Percentiles rank a stretch among this genome's conserved stretches.
Evolutionary conservation across 2,329 filamentous ascomycete species (phyloP).

Genomic region (Knufia petricola): DNA sequence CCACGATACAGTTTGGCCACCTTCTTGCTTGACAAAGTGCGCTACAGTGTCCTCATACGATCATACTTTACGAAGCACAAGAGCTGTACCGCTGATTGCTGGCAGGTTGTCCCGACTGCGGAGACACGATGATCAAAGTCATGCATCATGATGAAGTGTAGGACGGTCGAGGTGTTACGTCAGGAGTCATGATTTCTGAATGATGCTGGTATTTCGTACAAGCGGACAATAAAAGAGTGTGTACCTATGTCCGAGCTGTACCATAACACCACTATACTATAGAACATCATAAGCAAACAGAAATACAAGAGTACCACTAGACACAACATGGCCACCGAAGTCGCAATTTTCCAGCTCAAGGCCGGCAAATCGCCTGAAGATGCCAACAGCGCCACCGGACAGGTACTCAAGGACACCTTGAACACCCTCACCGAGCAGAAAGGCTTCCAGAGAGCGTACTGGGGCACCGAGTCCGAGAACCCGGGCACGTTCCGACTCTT

Average conservation of each 20-base stretch:
- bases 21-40: no score
- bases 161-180: background rate
- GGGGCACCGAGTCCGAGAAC: slow-evolving; percentile 23
- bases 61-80: no score
- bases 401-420: slow-evolving; percentile 16
- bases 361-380: slow-evolving; percentile 18
- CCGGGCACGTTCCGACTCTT: slow-evolving; percentile 19
- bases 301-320: no score
- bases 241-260: no score
- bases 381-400: slow-evolving; percentile 12
- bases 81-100: no score
- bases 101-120: no score
- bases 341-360: slow-evolving; percentile 19
- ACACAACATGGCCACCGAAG: slow-evolving; percentile 19
- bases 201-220: no score
- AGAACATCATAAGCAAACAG: no score
- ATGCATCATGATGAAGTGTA: background rate
- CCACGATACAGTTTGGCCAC: no score
- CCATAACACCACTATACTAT: no score
- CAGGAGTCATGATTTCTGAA: background rate
- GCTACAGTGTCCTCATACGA: no score
- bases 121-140: background rate
- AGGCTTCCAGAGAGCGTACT: slow-evolving; percentile 20
- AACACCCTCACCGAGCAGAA: slow-evolving; percentile 21
- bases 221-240: no score